Evolutionary conservation across 2,329 filamentous ascomycete genomes (phyloP).

Genomic region (Sporothrix protearum): DNA sequence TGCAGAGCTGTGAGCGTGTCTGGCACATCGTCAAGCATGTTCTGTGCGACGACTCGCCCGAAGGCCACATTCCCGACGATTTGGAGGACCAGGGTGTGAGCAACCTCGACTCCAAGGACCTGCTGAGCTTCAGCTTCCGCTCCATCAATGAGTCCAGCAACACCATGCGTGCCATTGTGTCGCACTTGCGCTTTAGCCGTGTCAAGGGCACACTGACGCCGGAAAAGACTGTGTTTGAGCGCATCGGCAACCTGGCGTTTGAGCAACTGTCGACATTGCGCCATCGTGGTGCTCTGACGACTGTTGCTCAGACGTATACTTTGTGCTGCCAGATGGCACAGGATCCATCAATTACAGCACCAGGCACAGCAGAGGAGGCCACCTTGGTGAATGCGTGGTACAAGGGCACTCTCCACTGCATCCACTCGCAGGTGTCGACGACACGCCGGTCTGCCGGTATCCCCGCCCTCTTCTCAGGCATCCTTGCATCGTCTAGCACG

Average conservation of each 20-base stretch:
- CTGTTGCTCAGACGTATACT: slow-evolving; percentile 83
- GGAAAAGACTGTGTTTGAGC: slow-evolving; percentile 54
- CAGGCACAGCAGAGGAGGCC: slow-evolving; percentile 36
- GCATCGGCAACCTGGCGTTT: slow-evolving; percentile 72
- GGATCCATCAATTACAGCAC: slow-evolving; percentile 39
- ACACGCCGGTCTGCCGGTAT: slow-evolving; percentile 91
- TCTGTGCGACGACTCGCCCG: slow-evolving; percentile 90
- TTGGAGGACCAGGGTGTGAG: slow-evolving; percentile 58
- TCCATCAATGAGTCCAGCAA: slow-evolving; percentile 91
- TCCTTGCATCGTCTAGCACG: slow-evolving; percentile 66
- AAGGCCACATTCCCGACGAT: slow-evolving; percentile 78
- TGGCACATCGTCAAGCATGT: slow-evolving; percentile 74
- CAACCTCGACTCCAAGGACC: slow-evolving; percentile 77
- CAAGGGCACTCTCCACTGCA: slow-evolving; percentile 64
- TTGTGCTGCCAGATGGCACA: slow-evolving; percentile 68
- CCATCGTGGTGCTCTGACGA: slow-evolving; percentile 89
- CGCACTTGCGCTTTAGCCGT: slow-evolving; percentile 50
- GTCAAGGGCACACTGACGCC: slow-evolving; percentile 46
- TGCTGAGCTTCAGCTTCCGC: slow-evolving; percentile 91
- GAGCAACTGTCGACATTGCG: slow-evolving; percentile 76
- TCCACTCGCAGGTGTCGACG: slow-evolving; percentile 71
- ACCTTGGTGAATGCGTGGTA: slow-evolving; percentile 67
- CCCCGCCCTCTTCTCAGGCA: slow-evolving; percentile 77
- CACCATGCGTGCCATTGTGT: slow-evolving; percentile 61
- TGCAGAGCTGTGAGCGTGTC: slow-evolving; percentile 61